These are phyloP conservation scores for Ostreobium quekettii DNA, from an alignment of 139 green algal genomes.

Conservation along the genomic window DNA sequence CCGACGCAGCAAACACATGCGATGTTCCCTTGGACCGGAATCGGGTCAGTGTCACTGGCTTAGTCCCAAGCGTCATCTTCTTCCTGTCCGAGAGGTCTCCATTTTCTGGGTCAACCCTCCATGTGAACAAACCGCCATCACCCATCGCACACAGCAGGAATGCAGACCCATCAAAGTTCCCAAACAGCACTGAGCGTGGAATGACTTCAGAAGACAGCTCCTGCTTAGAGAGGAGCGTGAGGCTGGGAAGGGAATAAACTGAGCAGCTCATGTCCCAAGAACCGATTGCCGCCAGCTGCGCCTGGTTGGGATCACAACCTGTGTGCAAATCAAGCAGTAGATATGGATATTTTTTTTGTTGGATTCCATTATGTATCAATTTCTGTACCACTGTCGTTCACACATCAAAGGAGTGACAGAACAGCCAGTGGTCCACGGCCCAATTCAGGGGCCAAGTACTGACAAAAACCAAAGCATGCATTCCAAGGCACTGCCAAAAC, in stretches of 20 bases:
- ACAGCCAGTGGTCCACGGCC: no score
- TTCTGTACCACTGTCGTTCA: no score
- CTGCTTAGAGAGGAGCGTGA: constrained; percentile 21
- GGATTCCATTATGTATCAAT: no score
- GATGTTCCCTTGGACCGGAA: constrained; percentile 27
- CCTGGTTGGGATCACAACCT: constrained; percentile 9
- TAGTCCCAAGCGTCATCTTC: constrained; percentile 78
- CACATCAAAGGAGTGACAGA: no score
- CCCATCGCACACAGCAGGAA: constrained; percentile 79
- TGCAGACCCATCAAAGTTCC: constrained; percentile 61
- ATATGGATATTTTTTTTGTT: no score
- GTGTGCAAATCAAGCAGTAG: no score
- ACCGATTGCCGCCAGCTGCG: constrained; percentile 32
- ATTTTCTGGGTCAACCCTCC: constrained; percentile 33
- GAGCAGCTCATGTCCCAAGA: constrained; percentile 36
- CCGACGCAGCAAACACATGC: constrained; percentile 85
- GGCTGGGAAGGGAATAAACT: constrained; percentile 15
- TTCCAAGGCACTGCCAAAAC: no score
- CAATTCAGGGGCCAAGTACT: no score
- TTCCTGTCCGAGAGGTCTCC: constrained; percentile 60
- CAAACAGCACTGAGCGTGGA: constrained; percentile 63
- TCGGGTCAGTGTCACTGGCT: constrained; percentile 74
- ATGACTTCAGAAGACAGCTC: constrained; percentile 37
- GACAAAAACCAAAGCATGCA: no score
- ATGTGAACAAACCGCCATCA: constrained; percentile 62